These are phyloP conservation scores for Myotisia sp. DNA, from an alignment of 2,329 filamentous ascomycete species.

Conservation along the genomic window DNA sequence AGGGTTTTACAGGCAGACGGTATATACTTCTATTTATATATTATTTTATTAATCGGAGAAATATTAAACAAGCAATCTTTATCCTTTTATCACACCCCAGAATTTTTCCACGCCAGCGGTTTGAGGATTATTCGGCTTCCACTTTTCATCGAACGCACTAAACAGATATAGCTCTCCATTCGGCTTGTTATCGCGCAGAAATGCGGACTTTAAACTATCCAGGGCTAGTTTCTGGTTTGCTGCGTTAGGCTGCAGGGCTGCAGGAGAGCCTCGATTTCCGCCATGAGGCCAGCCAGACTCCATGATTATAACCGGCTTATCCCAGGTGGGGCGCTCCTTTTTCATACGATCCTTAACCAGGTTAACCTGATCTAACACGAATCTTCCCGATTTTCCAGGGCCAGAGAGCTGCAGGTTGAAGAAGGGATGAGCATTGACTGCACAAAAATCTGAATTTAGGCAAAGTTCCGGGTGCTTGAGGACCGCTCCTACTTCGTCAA, in stretches of 20 bases:
- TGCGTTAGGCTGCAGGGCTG: slow-evolving; percentile 55
- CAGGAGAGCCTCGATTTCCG: slow-evolving; percentile 50
- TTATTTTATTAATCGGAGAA: too few relatives aligned
- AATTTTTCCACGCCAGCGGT: slow-evolving; percentile 61
- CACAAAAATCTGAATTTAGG: slow-evolving; percentile 59
- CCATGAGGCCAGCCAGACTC: slow-evolving; percentile 74
- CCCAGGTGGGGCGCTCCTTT: too few relatives aligned
- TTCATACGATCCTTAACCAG: slow-evolving; percentile 34
- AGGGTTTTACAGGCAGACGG: too few relatives aligned
- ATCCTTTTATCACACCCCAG: too few relatives aligned
- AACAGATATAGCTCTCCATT: slow-evolving; percentile 51
- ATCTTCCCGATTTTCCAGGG: slow-evolving; percentile 46
- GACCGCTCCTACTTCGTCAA: slow-evolving; percentile 64
- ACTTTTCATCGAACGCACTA: slow-evolving; percentile 63
- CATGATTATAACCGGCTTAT: slow-evolving; percentile 56
- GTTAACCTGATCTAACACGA: slow-evolving; percentile 45
- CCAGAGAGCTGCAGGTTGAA: slow-evolving; percentile 54
- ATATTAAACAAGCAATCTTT: too few relatives aligned
- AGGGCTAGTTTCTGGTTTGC: slow-evolving; percentile 54
- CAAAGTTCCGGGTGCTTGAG: slow-evolving; percentile 55
- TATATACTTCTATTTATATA: too few relatives aligned
- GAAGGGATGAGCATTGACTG: slow-evolving; percentile 72
- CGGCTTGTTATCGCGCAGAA: slow-evolving; percentile 34
- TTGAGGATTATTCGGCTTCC: slow-evolving; percentile 52
- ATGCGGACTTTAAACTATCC: slow-evolving; percentile 46